Evolutionary conservation across 2,329 filamentous ascomycete genomes (phyloP).

Genomic region (Penicillium sp.): DNA sequence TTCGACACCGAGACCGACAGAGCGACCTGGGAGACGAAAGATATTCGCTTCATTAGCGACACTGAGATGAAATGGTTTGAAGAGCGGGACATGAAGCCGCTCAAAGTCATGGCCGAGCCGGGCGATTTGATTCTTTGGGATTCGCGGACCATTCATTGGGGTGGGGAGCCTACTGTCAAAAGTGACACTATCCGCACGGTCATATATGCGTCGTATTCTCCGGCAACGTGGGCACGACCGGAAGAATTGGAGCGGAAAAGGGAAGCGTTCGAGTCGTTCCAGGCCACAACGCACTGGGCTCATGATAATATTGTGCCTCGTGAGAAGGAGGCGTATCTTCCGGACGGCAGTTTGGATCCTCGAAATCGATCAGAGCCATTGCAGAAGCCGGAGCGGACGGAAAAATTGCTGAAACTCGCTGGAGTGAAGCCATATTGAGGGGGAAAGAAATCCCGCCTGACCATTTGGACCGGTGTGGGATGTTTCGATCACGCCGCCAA

Average conservation of each 20-base stretch:
- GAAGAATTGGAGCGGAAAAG: background rate
- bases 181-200: constrained; percentile 18
- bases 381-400: constrained; percentile 10
- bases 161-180: constrained; percentile 15
- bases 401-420: constrained; percentile 9
- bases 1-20: constrained; percentile 25
- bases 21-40: constrained; percentile 10
- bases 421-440: constrained; percentile 1
- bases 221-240: constrained; percentile 5
- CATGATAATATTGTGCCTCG: constrained; percentile 16
- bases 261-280: constrained; percentile 8
- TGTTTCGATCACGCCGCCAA: no score
- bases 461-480: no score
- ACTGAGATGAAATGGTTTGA: constrained; percentile 29
- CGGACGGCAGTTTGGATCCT: constrained; percentile 9
- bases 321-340: constrained; percentile 4
- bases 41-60: constrained; percentile 20
- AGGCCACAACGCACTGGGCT: constrained; percentile 15
- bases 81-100: constrained; percentile 18
- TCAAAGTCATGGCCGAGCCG: constrained; percentile 38
- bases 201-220: constrained; percentile 19
- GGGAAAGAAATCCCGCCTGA: background rate
- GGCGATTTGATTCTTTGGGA: constrained; percentile 43
- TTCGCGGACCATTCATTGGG: constrained; percentile 23
- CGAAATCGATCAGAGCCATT: constrained; percentile 10